phyloP scores from a whole-genome alignment of 2,329 filamentous ascomycete species.

The Xenosphaeropsis pyriputrescens region DNA sequence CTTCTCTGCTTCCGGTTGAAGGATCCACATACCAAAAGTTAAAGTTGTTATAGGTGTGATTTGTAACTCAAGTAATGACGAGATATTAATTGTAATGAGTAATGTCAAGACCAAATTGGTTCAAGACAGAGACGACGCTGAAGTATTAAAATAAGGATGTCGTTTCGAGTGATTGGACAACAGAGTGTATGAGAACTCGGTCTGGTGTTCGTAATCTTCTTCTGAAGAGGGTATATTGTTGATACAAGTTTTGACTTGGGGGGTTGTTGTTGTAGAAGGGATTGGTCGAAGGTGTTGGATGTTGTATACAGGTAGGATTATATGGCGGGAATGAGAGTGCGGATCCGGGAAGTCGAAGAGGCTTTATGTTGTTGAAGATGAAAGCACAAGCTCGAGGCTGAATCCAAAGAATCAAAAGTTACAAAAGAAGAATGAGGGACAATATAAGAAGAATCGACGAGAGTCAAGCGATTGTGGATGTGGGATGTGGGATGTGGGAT shows the following conservation, averaged over 20 bases:
- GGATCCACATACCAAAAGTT: neutral
- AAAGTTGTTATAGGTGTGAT: slow-evolving; percentile 3
- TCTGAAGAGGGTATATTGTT: slow-evolving; percentile 16
- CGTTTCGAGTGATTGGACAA: slow-evolving; percentile 21
- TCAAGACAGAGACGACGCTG: slow-evolving; percentile 2
- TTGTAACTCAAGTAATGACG: slow-evolving; percentile 1
- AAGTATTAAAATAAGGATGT: slow-evolving; percentile 3
- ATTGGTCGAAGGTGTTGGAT: slow-evolving; percentile 19
- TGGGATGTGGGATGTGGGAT: too few relatives aligned
- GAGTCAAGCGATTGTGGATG: slow-evolving; percentile 10
- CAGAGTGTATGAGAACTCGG: slow-evolving; percentile 7
- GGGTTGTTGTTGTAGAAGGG: slow-evolving; percentile 13
- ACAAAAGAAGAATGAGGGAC: slow-evolving; percentile 16
- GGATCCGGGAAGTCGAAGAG: slow-evolving; percentile 16
- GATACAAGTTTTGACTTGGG: slow-evolving; percentile 18
- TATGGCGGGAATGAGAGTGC: slow-evolving; percentile 19
- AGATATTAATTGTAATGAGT: slow-evolving; percentile 1
- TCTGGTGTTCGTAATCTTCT: slow-evolving; percentile 16
- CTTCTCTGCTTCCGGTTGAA: too few relatives aligned
- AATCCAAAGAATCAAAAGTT: slow-evolving; percentile 16
- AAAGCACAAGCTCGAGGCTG: slow-evolving; percentile 18
- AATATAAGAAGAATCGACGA: slow-evolving; percentile 18
- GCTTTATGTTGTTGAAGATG: slow-evolving; percentile 9
- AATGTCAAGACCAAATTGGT: slow-evolving; percentile 1
- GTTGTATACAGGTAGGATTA: slow-evolving; percentile 14